These are phyloP conservation scores for Boletus rufocinnamomeus DNA, from an alignment of 768 basidiomycete genomes.

Conservation along the genomic window DNA sequence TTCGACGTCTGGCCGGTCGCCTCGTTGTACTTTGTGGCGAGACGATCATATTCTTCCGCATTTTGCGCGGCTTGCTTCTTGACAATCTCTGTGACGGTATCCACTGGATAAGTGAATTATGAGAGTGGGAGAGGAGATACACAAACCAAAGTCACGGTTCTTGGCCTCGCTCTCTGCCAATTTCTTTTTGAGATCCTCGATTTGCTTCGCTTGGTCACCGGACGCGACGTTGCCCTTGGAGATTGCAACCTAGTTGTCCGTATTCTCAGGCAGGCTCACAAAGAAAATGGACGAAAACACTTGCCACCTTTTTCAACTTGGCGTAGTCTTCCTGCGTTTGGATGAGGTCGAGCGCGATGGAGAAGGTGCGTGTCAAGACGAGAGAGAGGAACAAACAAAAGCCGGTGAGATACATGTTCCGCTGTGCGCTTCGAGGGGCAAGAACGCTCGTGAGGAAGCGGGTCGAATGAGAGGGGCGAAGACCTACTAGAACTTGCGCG, in stretches of 20 bases:
- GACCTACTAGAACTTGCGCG: conserved; percentile 89
- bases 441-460: not conserved
- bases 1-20: conserved; percentile 58
- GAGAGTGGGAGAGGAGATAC: conserved; percentile 9
- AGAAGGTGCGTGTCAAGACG: conserved; percentile 90
- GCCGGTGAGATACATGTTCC: conserved; percentile 91
- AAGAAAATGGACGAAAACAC: not conserved
- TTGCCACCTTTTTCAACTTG: conserved; percentile 68
- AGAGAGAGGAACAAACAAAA: conserved; percentile 96
- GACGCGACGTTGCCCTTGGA: conserved; percentile 33
- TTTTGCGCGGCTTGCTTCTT: conserved; percentile 84
- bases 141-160: conserved; percentile 63
- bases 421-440: conserved; percentile 59
- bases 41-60: conserved; percentile 76
- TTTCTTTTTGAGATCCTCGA: conserved; percentile 70
- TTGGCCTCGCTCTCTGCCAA: conserved; percentile 58
- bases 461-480: not conserved
- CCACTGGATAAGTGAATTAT: not conserved
- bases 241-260: conserved; percentile 34
- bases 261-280: not conserved
- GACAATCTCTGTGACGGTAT: conserved; percentile 55
- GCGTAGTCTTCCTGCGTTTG: conserved; percentile 87
- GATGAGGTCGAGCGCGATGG: conserved; percentile 89
- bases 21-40: conserved; percentile 76
- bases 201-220: conserved; percentile 39